A percentile compares a stretch with the other conserved stretches of the same genome.
phyloP scores from a whole-genome alignment of 306 rosid genomes.

The Luffa acutangula region DNA sequence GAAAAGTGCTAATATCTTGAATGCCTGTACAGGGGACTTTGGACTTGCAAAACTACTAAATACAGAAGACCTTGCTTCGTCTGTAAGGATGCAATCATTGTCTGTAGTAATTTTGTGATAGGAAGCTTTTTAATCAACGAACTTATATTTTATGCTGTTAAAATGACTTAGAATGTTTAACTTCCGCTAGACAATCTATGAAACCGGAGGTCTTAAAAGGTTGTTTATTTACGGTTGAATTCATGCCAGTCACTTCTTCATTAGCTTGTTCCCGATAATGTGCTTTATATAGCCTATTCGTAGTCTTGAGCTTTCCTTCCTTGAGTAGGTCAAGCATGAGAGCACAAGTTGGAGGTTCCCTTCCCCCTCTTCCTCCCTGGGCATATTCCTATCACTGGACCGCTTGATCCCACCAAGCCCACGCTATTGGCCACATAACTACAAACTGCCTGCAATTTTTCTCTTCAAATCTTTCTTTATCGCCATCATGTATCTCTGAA shows the following conservation, averaged over 20 bases:
- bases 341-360: not conserved
- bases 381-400: not conserved
- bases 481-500: not conserved
- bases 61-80: conserved; percentile 59
- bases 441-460: not conserved
- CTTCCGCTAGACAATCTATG: not conserved
- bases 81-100: conserved; percentile 33
- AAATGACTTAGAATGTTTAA: not conserved
- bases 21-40: conserved; percentile 64
- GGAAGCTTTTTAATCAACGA: not conserved
- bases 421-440: not conserved
- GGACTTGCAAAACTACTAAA: conserved; percentile 88
- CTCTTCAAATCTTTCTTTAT: not conserved
- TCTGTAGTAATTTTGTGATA: conserved; percentile 12
- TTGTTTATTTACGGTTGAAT: not conserved
- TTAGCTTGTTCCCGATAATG: not conserved
- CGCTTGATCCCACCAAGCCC: not conserved
- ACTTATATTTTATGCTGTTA: not conserved
- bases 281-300: not conserved
- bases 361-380: not conserved
- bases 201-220: not conserved
- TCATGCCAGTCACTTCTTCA: not conserved
- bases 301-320: not conserved
- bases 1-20: conserved; percentile 17
- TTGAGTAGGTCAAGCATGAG: not conserved